Evolutionary conservation across 2,329 filamentous ascomycete genomes (phyloP), one percentile per base, ranked within the genome.

Genomic region (Claviceps humidiphila): DNA sequence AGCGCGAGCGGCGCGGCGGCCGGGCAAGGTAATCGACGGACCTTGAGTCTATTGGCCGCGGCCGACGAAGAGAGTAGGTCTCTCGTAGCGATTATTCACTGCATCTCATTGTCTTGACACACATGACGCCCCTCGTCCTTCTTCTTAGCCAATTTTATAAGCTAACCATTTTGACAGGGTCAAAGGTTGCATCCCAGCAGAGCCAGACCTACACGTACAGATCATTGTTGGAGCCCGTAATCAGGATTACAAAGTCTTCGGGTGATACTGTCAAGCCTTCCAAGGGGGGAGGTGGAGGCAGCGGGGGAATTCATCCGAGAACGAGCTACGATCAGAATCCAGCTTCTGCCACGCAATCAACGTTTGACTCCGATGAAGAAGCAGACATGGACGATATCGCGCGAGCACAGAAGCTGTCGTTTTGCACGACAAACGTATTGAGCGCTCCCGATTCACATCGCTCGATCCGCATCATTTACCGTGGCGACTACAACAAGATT

Each of bases 391-490:
- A 81, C 30, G 90, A 95, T 59, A 87, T 97, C 59, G 87, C 86
- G 66, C 81, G 85, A 38, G 93, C 93, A 0, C 93, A 97, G 67
- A 87, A 85, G 57, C 77, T 98, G 48, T 78, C 83, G 1, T 78
- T 97, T 55, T 83, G 82, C 49, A 83, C 90, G 69, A 95, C 89
- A 0, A 79, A 84, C 6, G 82, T 95, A 55, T 81, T 86, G 55
- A 85, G 83, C 11, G 87, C 84, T 2, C 82, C 84, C 1, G 84
- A 85, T 49, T 78, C 83, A 1, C 85, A 91, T 64, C 84, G 93
- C 40, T 86, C 88, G 9, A 85, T 97, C 26, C 85, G 89, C 20
- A 93, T 94, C 56, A 87, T 97, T 55, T 84, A 95, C 57, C 84
- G 93, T 14, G 93, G 93, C 41, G 87, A 97, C 58, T 96, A 88